A percentile compares a stretch with the other conserved stretches of the same genome.
These are phyloP conservation scores for Brassica cretica DNA, from an alignment of 345 rosid species.

Conservation along the genomic window DNA sequence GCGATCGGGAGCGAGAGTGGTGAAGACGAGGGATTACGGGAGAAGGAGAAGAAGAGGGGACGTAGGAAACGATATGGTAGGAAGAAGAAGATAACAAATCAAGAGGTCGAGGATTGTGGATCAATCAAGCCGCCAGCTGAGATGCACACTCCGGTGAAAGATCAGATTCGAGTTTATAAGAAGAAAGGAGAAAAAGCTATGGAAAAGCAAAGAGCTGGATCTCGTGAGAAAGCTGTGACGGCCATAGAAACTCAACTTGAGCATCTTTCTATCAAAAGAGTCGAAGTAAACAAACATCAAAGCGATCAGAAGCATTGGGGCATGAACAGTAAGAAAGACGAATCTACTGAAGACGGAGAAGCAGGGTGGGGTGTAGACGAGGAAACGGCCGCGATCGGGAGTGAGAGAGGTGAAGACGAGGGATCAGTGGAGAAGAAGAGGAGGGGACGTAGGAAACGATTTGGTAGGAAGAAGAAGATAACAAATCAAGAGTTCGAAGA, in stretches of 20 bases:
- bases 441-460: slow-evolving; percentile 3
- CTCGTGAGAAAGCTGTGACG: background rate
- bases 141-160: slow-evolving; percentile 5
- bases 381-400: slow-evolving; percentile 5
- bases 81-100: slow-evolving; percentile 13
- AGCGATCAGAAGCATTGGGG: background rate
- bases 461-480: slow-evolving; percentile 10
- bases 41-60: background rate
- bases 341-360: slow-evolving; percentile 6
- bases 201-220: background rate
- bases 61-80: slow-evolving; percentile 2
- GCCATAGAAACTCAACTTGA: slow-evolving; percentile 9
- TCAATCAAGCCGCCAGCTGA: slow-evolving; percentile 12
- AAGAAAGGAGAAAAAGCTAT: background rate
- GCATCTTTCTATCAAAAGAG: slow-evolving; percentile 9
- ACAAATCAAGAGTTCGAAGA: background rate
- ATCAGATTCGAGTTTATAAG: background rate
- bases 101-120: background rate
- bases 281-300: background rate
- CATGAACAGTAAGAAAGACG: background rate
- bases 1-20: slow-evolving; percentile 13
- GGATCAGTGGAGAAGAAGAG: background rate
- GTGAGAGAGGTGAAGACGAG: slow-evolving; percentile 9
- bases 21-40: background rate
- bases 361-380: background rate